phyloP scores from a whole-genome alignment of 2,329 filamentous ascomycete genomes.

The Sporothrix sp. region DNA sequence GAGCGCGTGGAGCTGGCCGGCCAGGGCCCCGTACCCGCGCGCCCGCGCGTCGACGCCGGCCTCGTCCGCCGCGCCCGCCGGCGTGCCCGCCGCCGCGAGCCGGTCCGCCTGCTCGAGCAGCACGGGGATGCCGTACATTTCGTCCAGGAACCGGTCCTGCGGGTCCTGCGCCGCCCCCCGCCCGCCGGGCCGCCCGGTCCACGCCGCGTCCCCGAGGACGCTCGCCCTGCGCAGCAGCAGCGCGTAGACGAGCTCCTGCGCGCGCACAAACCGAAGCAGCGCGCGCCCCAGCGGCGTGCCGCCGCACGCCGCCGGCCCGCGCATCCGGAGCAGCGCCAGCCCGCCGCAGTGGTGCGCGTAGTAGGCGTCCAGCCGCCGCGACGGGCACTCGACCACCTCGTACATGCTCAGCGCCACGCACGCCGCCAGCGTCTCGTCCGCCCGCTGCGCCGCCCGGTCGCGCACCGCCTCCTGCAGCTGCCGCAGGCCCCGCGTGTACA shows the following conservation, averaged over 20 bases:
- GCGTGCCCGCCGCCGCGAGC: not conserved
- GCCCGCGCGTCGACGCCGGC: not conserved
- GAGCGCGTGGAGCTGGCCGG: slow-evolving; percentile 13
- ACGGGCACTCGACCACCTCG: slow-evolving; percentile 20
- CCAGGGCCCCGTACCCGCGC: slow-evolving; percentile 3
- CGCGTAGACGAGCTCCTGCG: slow-evolving; percentile 18
- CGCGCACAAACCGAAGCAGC: slow-evolving; percentile 17
- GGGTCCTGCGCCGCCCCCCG: slow-evolving; percentile 12
- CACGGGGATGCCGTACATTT: slow-evolving; percentile 16
- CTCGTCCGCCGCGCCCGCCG: not conserved
- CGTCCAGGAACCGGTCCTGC: slow-evolving; percentile 19
- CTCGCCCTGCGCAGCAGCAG: slow-evolving; percentile 12
- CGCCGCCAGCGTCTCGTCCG: slow-evolving; percentile 19
- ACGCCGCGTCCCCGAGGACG: slow-evolving; percentile 16
- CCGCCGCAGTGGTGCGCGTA: slow-evolving; percentile 18
- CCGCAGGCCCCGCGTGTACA: slow-evolving; percentile 15
- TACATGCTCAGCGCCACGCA: slow-evolving; percentile 18
- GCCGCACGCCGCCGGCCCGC: slow-evolving; percentile 17
- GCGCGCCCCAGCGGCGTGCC: slow-evolving; percentile 16
- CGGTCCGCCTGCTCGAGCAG: slow-evolving; percentile 12
- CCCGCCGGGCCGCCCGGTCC: slow-evolving; percentile 18
- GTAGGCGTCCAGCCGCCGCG: slow-evolving; percentile 12
- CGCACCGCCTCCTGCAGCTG: slow-evolving; percentile 15
- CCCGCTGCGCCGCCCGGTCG: slow-evolving; percentile 2
- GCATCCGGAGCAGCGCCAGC: slow-evolving; percentile 17